A percentile compares a stretch with the other conserved stretches of the same genome.
Conservation (phyloP, 2,329 filamentous ascomycete genomes). For the Fusarium sp. region DNA sequence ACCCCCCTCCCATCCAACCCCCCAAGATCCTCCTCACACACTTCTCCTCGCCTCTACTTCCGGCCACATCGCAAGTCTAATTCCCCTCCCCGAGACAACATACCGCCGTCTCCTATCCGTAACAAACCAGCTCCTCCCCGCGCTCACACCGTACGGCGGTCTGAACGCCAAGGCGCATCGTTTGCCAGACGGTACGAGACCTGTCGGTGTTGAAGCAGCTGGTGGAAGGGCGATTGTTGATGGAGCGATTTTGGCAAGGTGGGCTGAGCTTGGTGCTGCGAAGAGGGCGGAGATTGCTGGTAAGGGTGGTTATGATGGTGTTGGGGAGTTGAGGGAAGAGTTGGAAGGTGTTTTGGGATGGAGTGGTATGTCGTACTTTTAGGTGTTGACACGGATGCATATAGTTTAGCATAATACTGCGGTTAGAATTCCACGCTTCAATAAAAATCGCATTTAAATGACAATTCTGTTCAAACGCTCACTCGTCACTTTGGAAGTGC, state of each 20-base stretch:
- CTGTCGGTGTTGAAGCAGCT: conserved; percentile 67
- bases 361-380: conserved; percentile 71
- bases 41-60: conserved; percentile 80
- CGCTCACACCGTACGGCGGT: conserved; percentile 80
- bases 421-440: neutral
- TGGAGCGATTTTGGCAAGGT: conserved; percentile 78
- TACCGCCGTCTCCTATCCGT: conserved; percentile 89
- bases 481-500: neutral
- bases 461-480: too few relatives aligned
- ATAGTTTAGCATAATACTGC: neutral
- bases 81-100: conserved; percentile 79
- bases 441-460: neutral
- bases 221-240: conserved; percentile 79
- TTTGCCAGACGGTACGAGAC: conserved; percentile 57
- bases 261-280: conserved; percentile 79
- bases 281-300: conserved; percentile 78
- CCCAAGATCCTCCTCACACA: conserved; percentile 52
- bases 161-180: conserved; percentile 88
- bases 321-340: conserved; percentile 77
- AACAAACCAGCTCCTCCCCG: conserved; percentile 80
- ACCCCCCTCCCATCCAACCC: conserved; percentile 50
- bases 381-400: neutral
- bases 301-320: conserved; percentile 74
- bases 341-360: conserved; percentile 73
- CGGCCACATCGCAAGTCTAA: conserved; percentile 81